phyloP scores from a whole-genome alignment of 202 grass and related monocot genomes.

The Sporobolus alterniflorus region DNA sequence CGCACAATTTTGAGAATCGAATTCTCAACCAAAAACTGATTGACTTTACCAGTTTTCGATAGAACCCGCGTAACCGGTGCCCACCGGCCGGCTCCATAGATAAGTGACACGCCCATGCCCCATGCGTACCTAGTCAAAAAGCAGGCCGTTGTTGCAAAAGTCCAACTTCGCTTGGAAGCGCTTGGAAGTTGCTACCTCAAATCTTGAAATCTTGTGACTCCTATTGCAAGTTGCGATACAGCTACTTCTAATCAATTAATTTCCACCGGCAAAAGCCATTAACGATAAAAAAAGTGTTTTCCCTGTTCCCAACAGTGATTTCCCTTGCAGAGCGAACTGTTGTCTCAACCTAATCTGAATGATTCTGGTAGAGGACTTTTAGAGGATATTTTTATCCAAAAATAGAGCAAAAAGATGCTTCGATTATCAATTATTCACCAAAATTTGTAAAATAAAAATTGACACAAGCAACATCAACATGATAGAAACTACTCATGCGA shows the following conservation, averaged over 20 bases:
- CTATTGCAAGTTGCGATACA: conserved; percentile 23
- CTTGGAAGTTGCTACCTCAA: conserved; percentile 42
- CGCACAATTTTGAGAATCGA: too few relatives aligned
- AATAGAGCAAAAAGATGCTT: background rate
- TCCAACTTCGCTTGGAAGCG: conserved; percentile 56
- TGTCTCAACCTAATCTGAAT: background rate
- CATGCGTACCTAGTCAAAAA: conserved; percentile 56
- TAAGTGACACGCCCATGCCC: conserved; percentile 30
- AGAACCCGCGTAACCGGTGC: too few relatives aligned
- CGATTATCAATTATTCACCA: background rate
- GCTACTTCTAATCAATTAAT: background rate
- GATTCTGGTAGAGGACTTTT: background rate
- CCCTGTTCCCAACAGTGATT: background rate
- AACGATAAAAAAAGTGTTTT: background rate
- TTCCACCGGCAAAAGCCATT: background rate
- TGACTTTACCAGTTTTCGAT: too few relatives aligned
- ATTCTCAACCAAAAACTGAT: too few relatives aligned
- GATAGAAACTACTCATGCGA: background rate
- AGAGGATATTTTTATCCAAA: background rate
- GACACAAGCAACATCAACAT: background rate
- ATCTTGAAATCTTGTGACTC: conserved; percentile 43
- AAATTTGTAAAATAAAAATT: background rate
- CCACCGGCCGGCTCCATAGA: too few relatives aligned
- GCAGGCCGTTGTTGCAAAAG: conserved; percentile 33
- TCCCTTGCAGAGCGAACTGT: background rate